These are phyloP conservation scores for Beauveria sp. DNA, from an alignment of 2,329 filamentous ascomycete species.

Conservation along the genomic window DNA sequence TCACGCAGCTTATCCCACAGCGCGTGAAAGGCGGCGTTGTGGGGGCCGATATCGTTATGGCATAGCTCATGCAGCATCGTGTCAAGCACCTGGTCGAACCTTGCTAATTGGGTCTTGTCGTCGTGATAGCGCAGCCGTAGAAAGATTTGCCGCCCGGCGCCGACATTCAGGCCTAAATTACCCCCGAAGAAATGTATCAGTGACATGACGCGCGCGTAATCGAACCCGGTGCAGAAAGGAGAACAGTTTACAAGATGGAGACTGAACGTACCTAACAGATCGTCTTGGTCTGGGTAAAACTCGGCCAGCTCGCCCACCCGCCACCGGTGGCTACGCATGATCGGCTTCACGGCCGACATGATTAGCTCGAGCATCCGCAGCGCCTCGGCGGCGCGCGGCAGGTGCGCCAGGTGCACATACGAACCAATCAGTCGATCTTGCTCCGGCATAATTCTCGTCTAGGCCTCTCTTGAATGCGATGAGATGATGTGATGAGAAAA, in stretches of 20 bases:
- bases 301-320: constrained; percentile 72
- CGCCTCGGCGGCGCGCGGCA: constrained; percentile 42
- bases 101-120: constrained; percentile 70
- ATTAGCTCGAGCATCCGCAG: constrained; percentile 64
- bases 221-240: neutral
- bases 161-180: constrained; percentile 61
- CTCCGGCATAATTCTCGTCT: constrained; percentile 28
- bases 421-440: constrained; percentile 38
- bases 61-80: constrained; percentile 91
- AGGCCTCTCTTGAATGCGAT: neutral
- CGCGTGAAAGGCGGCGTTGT: constrained; percentile 74
- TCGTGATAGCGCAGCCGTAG: constrained; percentile 70
- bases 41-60: constrained; percentile 80
- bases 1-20: constrained; percentile 86
- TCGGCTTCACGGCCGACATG: constrained; percentile 84
- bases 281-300: constrained; percentile 70
- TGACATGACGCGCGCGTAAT: no score
- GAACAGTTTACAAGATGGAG: neutral
- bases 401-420: constrained; percentile 41
- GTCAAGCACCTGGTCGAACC: constrained; percentile 72
- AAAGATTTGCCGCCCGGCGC: constrained; percentile 70
- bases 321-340: constrained; percentile 85
- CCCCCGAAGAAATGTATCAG: no score
- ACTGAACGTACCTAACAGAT: constrained; percentile 54
- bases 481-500: no score